Evolutionary conservation across 306 rosid genomes (phyloP).

Genomic region (Styphnolobium japonicum): DNA sequence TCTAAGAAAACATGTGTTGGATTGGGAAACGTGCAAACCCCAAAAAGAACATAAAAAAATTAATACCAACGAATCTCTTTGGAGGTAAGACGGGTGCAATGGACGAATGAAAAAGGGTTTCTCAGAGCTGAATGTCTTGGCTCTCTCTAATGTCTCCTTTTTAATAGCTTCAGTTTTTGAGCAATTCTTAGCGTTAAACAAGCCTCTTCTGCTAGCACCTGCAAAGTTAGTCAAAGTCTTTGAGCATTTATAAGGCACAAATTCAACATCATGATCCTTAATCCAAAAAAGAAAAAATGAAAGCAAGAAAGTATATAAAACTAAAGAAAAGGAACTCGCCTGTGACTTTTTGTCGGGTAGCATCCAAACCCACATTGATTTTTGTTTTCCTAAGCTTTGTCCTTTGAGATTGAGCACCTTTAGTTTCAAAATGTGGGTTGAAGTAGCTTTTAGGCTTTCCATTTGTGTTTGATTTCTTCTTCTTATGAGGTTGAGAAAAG

Average conservation of each 20-base stretch:
- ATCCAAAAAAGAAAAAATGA: background rate
- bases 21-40: background rate
- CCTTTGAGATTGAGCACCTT: background rate
- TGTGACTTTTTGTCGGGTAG: background rate
- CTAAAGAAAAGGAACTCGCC: background rate
- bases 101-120: background rate
- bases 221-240: background rate
- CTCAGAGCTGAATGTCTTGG: background rate
- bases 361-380: background rate
- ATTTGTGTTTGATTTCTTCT: background rate
- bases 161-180: background rate
- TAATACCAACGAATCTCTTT: background rate
- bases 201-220: background rate
- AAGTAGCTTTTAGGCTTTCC: background rate
- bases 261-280: background rate
- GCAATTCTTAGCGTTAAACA: background rate
- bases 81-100: background rate
- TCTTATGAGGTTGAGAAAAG: background rate
- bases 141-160: background rate
- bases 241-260: too few species aligned
- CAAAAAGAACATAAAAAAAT: background rate
- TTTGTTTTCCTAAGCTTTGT: too few species aligned
- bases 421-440: background rate
- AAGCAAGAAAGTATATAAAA: background rate
- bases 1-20: too few species aligned